Conservation (phyloP, 2,329 filamentous ascomycete genomes). For the Aureobasidium sp. region DNA sequence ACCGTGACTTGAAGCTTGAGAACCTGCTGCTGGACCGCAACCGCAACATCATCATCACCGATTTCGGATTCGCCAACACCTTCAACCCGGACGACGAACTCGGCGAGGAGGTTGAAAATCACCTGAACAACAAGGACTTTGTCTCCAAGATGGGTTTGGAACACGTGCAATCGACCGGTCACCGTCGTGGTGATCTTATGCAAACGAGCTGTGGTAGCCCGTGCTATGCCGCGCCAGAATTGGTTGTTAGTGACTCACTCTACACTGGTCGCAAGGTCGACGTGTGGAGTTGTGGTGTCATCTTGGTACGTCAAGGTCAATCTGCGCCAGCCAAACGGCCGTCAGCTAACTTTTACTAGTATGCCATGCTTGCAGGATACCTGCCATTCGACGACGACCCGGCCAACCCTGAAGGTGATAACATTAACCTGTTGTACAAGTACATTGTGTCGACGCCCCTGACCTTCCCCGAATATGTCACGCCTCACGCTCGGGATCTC, state of each 20-base stretch:
- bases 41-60: constrained; percentile 98
- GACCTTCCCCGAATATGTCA: constrained; percentile 98
- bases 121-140: constrained; percentile 78
- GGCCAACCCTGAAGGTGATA: constrained; percentile 95
- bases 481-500: constrained; percentile 88
- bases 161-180: constrained; percentile 57
- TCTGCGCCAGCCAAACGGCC: neutral
- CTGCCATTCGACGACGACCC: constrained; percentile 97
- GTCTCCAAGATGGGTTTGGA: constrained; percentile 84
- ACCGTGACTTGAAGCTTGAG: constrained; percentile 93
- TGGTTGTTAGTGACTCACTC: constrained; percentile 93
- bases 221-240: constrained; percentile 92
- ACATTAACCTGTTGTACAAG: constrained; percentile 98
- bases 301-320: constrained; percentile 61
- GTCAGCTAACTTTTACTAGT: constrained; percentile 50
- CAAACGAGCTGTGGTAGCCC: constrained; percentile 98
- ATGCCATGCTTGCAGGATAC: constrained; percentile 97
- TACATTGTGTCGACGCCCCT: constrained; percentile 97
- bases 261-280: constrained; percentile 98
- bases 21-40: constrained; percentile 93
- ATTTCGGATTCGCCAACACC: constrained; percentile 98
- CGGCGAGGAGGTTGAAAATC: constrained; percentile 81
- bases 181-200: constrained; percentile 89
- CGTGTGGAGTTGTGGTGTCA: constrained; percentile 98
- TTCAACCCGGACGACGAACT: constrained; percentile 87